Evolutionary conservation across 805 yeast species (phyloP).

Genomic region (Yamadazyma laniorum): DNA sequence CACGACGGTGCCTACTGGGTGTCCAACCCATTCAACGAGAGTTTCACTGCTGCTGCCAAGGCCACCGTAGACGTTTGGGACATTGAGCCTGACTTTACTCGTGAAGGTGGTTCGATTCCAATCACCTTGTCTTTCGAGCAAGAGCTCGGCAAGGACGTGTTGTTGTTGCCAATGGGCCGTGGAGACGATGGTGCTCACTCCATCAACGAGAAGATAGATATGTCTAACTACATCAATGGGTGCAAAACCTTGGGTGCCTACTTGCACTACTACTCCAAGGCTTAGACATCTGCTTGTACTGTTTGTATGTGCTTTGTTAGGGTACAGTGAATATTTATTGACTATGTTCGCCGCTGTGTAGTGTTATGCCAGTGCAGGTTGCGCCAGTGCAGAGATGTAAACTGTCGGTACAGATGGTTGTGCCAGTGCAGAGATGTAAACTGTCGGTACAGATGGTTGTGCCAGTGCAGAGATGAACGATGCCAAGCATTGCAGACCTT

Average conservation of each 20-base stretch:
- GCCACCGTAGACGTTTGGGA: conserved; percentile 96
- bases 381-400: too few relatives aligned
- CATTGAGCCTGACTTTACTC: conserved; percentile 91
- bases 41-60: conserved; percentile 88
- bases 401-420: too few relatives aligned
- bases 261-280: conserved; percentile 71
- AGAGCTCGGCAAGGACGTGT: conserved; percentile 77
- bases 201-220: conserved; percentile 89
- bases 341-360: too few relatives aligned
- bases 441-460: too few relatives aligned
- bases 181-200: conserved; percentile 99
- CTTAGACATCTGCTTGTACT: too few relatives aligned
- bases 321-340: too few relatives aligned
- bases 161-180: conserved; percentile 94
- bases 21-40: conserved; percentile 87
- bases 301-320: too few relatives aligned
- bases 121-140: conserved; percentile 92
- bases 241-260: conserved; percentile 91
- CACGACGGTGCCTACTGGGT: conserved; percentile 98
- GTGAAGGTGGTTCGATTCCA: conserved; percentile 99
- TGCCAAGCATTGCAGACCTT: too few relatives aligned
- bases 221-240: conserved; percentile 88
- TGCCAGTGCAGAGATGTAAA: too few relatives aligned
- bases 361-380: too few relatives aligned
- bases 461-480: too few relatives aligned